A percentile compares a stretch with the other conserved stretches of the same genome.
Conservation (phyloP, 169 alveolate genomes). For the Plasmodium berghei region DNA sequence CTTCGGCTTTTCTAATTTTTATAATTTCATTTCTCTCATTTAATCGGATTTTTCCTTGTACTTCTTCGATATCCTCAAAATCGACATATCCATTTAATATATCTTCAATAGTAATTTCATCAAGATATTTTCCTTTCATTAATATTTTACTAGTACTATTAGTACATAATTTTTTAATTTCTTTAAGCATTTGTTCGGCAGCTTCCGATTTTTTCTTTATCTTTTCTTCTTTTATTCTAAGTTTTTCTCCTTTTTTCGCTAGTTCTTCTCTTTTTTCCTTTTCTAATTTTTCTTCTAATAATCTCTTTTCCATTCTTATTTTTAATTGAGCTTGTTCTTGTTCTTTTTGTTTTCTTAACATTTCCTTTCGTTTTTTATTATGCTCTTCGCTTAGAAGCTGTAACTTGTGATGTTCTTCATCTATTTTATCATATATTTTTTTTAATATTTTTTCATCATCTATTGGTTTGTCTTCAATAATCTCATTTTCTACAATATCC, state of each 20-base stretch:
- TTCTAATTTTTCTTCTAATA: slow-evolving; percentile 81
- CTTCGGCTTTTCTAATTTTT: slow-evolving; percentile 86
- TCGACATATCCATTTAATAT: slow-evolving; percentile 89
- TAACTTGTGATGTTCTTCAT: slow-evolving; percentile 66
- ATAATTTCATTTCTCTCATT: slow-evolving; percentile 89
- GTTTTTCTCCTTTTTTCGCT: slow-evolving; percentile 85
- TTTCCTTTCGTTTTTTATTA: slow-evolving; percentile 85
- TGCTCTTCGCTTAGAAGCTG: slow-evolving; percentile 73
- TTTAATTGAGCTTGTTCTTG: slow-evolving; percentile 88
- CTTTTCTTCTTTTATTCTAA: slow-evolving; percentile 81
- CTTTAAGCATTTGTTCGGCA: slow-evolving; percentile 82
- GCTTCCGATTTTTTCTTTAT: slow-evolving; percentile 79
- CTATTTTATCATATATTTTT: slow-evolving; percentile 68
- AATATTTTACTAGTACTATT: slow-evolving; percentile 81
- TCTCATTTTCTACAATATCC: slow-evolving; percentile 58
- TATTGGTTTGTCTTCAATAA: slow-evolving; percentile 73
- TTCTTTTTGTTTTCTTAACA: slow-evolving; percentile 86
- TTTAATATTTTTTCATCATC: slow-evolving; percentile 62
- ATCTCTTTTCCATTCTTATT: slow-evolving; percentile 88
- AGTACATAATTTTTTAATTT: slow-evolving; percentile 85
- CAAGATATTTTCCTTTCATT: slow-evolving; percentile 90
- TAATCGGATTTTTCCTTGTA: slow-evolving; percentile 86
- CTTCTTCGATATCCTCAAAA: slow-evolving; percentile 91
- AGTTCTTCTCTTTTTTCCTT: slow-evolving; percentile 87
- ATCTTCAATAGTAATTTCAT: slow-evolving; percentile 90